Base-by-base conservation (phyloP, 225 moss, liverwort and hornwort genomes). In the Sphagnum tenellum region DNA sequence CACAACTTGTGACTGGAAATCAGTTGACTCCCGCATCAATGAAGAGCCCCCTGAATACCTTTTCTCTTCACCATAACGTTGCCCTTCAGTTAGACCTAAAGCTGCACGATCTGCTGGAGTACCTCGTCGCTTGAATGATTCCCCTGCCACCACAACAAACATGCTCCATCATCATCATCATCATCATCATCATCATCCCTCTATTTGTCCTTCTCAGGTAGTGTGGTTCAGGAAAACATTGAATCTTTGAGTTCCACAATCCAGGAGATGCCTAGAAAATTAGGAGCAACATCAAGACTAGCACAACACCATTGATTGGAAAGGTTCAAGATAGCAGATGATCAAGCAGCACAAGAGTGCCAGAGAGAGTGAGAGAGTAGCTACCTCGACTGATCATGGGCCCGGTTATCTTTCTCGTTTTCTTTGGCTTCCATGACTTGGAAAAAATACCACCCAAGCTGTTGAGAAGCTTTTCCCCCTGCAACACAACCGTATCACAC, bases 371-470 rank as follows among this genome's bases (percentile, higher is more conserved):
- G 10, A 47, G 10, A 49, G 29, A 46, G 12, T 3, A 12, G 3
- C 12, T 78, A 85, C 84, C 84, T 69, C 84, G 71, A 46, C 81
- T 76, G 73, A 85, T 76, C 81, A 81, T 78, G 0, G 84, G 84
- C 63, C 84, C 84, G 54, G 78, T 67, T 8, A 85, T 85, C 62
- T 85, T 85, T 68, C 73, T 81, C 2, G 78, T 78, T 68, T 85
- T 85, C 67, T 85, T 85, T 4, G 84, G 67, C 60, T 85, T 85
- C 84, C 84, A 85, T 0, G 75, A 66, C 72, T 81, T 85, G 7
- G 84, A 85, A 61, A 85, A 85, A 51, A 85, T 9, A 3, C 84
- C 84, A 73, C 84, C 84, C 54, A 85, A 73, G 64, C 84, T 85
- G 10, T 81, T 81, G 62, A 85, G 29, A 67, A 85, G 84, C 62